Evolutionary conservation across 306 rosid species (phyloP), one percentile per base, ranked within the genome.

Genomic region (Sindora glabra): DNA sequence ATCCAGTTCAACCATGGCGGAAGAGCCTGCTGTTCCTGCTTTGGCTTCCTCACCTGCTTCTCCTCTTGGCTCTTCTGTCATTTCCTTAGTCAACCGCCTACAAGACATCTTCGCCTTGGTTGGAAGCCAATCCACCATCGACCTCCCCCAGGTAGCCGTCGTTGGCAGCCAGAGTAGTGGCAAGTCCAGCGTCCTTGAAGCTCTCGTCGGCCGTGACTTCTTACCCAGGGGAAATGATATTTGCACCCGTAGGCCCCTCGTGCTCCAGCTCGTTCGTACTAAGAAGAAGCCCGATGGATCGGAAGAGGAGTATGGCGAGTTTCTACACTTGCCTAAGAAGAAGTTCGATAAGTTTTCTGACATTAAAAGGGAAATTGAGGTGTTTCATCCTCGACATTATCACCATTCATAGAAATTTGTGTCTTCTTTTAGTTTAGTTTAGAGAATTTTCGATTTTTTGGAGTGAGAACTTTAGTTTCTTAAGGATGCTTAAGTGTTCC

Each of bases 111-210:
- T 94, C 71, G 68, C 99, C 16, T 89, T 87, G 80, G 81, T 94
- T 8, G 97, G 99, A 0, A 86, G 90, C 80, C 95, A 84, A 37
- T 84, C 95, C 18, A 83, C 95, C 50, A 89, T 94, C 70, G 92
- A 94, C 81, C 94, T 94, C 18, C 99, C 99, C 2, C 99, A 94
- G 61, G 99, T 94, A 7, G 94, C 97, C 16, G 99, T 94, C 19
- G 97, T 94, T 26, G 99, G 99, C 3, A 89, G 99, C 74, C 97
- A 94, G 81, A 94, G 99, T 49, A 89, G 99, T 65, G 97, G 99
- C 63, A 94, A 94, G 89, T 94, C 99, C 18, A 94, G 99, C 70
- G 99, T 94, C 55, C 97, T 94, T 11, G 97, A 94, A 60, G 75
- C 99, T 8, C 94, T 94, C 4, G 97, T 89, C 6, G 99, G 99